Base-by-base conservation (phyloP, 108 stramenopile species). In the Conticribra guillardii region DNA sequence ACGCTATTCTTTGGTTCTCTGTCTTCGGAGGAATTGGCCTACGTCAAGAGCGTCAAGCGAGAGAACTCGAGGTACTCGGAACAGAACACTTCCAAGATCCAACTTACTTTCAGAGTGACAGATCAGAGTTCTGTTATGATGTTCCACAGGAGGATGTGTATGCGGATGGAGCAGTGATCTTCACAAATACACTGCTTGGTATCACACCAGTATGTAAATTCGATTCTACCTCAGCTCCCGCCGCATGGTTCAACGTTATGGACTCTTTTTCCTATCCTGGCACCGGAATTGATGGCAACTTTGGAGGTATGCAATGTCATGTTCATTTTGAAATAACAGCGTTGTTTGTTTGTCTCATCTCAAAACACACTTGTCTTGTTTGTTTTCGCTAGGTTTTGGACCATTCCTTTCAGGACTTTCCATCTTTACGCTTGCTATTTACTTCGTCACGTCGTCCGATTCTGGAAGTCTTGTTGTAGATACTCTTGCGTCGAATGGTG, bases 361-460 rank as follows among this genome's bases (percentile, higher is more conserved):
- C n/a, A n/a, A n/a, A n/a, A n/a, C n/a, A n/a, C n/a, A n/a, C n/a
- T n/a, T n/a, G n/a, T n/a, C n/a, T n/a, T n/a, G n/a, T n/a, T n/a
- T n/a, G n/a, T n/a, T n/a, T n/a, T n/a, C n/a, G n/a, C n/a, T n/a
- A 2, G 61, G 61, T 9, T 84, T 81, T 54, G 85, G 85, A 41
- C 51, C 46, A 49, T 84, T 87, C 56, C 54, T 87, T 1, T 45
- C 59, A 15, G 71, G 76, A 32, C 54, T 87, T 2, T 70, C 73
- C 9, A 64, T 87, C 37, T 54, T 82, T 32, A 55, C 83, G 15
- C 53, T 87, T 23, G 56, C 73, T 2, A 60, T 76, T 28, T 88
- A 88, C 77, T 88, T 88, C 55, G 63, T 85, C 51, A 89, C 88
- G 9, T 82, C 82, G 3, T 84, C 85, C n/a, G 88, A 89, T 56